Evolutionary conservation across 805 yeast genomes (phyloP).

Genomic region (Starmerella apis): DNA sequence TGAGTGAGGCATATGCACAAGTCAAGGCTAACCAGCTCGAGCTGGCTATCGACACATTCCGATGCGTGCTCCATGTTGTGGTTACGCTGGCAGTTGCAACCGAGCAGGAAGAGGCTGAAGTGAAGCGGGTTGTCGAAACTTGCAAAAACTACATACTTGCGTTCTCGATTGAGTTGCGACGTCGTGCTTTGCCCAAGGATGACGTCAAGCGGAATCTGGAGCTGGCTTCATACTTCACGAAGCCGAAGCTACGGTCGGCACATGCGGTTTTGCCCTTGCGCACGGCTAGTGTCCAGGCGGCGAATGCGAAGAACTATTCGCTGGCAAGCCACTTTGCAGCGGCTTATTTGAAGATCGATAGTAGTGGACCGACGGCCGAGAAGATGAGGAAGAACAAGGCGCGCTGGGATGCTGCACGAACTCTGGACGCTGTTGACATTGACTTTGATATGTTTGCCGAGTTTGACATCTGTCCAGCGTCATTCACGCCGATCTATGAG

Average conservation of each 20-base stretch:
- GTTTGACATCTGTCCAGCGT: constrained; percentile 78
- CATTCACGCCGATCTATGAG: constrained; percentile 79
- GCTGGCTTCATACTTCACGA: constrained; percentile 91
- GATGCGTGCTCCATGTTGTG: constrained; percentile 65
- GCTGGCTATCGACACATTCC: constrained; percentile 69
- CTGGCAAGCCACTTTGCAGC: constrained; percentile 84
- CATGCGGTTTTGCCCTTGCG: constrained; percentile 83
- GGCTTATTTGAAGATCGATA: constrained; percentile 60
- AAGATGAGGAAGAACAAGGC: constrained; percentile 76
- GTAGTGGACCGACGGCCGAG: constrained; percentile 64
- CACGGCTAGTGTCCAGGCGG: constrained; percentile 90
- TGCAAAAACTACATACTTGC: constrained; percentile 90
- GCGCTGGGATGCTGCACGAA: constrained; percentile 58
- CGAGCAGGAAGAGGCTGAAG: constrained; percentile 67
- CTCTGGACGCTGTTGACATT: constrained; percentile 77
- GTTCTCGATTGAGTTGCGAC: constrained; percentile 75
- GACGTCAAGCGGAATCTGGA: constrained; percentile 77
- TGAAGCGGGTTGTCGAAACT: constrained; percentile 55
- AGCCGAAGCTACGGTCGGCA: constrained; percentile 65
- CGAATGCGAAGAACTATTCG: constrained; percentile 77
- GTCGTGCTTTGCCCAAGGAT: constrained; percentile 63
- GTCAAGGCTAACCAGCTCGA: constrained; percentile 78
- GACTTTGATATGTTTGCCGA: constrained; percentile 90
- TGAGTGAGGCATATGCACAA: constrained; percentile 65
- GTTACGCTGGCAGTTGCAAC: constrained; percentile 59